Evolutionary conservation across 2,329 filamentous ascomycete species (phyloP).

Genomic region (Talaromyces sp.): DNA sequence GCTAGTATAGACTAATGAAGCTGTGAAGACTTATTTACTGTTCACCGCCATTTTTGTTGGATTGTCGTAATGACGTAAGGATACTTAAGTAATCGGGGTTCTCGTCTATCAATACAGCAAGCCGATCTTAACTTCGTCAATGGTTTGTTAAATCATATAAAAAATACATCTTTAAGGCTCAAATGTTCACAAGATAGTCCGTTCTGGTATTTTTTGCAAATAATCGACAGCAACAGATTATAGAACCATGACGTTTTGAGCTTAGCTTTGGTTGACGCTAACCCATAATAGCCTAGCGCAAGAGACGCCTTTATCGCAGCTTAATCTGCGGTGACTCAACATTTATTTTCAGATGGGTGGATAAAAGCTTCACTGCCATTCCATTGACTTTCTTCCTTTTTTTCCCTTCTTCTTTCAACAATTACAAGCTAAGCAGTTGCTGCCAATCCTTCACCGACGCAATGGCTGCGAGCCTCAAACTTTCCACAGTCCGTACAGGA

Average conservation of each 20-base stretch:
- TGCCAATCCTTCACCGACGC: neutral
- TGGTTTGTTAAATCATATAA: neutral
- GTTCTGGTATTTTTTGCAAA: neutral
- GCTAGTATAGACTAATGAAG: neutral
- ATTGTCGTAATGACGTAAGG: neutral
- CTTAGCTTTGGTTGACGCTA: neutral
- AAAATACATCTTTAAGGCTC: neutral
- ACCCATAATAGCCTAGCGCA: neutral
- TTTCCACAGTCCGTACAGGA: conserved; percentile 10
- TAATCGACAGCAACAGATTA: neutral
- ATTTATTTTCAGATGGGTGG: neutral
- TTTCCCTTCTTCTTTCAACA: neutral
- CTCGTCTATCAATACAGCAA: neutral
- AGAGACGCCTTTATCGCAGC: neutral
- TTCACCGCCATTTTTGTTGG: neutral
- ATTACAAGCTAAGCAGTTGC: neutral
- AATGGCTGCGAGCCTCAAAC: conserved; percentile 14
- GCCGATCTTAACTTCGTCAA: neutral
- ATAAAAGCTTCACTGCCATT: neutral
- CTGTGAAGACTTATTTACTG: neutral
- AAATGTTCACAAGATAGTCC: neutral
- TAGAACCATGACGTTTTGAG: neutral
- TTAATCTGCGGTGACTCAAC: neutral
- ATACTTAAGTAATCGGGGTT: neutral
- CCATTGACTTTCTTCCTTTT: neutral